These are phyloP conservation scores for Taphrina pruni DNA, from an alignment of 1,139 yeast species.

Conservation along the genomic window DNA sequence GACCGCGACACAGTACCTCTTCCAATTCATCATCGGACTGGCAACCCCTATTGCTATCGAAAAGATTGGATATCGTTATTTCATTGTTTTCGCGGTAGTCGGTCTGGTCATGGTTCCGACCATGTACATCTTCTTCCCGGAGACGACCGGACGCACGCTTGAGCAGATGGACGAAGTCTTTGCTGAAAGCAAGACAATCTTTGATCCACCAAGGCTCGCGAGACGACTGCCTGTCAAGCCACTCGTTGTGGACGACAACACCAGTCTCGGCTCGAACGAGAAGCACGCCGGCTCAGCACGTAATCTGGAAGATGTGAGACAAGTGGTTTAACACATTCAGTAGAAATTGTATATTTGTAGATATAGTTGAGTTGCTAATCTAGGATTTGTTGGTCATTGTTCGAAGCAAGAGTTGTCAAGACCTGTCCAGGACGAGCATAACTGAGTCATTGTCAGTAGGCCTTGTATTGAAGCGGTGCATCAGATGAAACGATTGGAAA, in stretches of 20 bases:
- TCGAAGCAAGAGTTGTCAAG: no score
- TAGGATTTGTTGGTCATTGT: no score
- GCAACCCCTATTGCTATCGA: conserved; percentile 61
- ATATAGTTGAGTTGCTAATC: no score
- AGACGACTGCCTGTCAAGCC: conserved; percentile 6
- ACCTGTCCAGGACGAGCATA: no score
- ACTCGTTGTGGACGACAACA: conserved; percentile 5
- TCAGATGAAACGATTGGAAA: no score
- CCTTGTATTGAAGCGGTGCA: no score
- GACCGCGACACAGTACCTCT: conserved; percentile 45
- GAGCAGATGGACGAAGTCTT: conserved; percentile 45
- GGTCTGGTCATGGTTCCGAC: conserved; percentile 54
- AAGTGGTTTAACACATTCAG: background rate
- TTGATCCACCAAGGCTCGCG: conserved; percentile 25
- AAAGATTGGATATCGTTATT: conserved; percentile 57
- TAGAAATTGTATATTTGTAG: no score
- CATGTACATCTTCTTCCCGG: conserved; percentile 87
- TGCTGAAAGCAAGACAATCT: conserved; percentile 21
- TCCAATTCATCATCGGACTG: conserved; percentile 47
- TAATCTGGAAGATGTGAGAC: conserved; percentile 3
- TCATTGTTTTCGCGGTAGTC: conserved; percentile 55
- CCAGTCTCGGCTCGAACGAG: conserved; percentile 17
- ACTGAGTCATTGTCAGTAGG: no score
- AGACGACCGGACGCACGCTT: conserved; percentile 54
- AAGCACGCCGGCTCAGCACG: background rate